Evolutionary conservation across 2,329 filamentous ascomycete species (phyloP), one percentile per base, ranked within the genome.

Genomic region (Sphaerostilbella broomeana): DNA sequence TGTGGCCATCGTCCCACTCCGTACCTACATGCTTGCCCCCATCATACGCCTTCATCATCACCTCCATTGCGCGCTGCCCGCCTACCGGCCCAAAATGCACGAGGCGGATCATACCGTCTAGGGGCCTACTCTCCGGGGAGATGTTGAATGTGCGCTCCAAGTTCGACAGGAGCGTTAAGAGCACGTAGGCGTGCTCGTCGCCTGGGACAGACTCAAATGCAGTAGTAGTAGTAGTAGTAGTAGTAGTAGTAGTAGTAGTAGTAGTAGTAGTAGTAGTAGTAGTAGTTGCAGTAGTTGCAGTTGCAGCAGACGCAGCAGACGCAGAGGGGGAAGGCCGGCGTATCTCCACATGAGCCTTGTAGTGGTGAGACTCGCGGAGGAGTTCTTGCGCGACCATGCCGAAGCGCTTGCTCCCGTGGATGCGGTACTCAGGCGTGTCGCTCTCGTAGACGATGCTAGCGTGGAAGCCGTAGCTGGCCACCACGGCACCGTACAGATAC

Each of bases 381-480:
- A 90, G 73, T 51, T 87, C 80, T 37, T 79, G 73, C 0, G 87
- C 89, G 0, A 87, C 88, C 76, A 95, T 86, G 41, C 80, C 74
- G 63, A 97, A 97, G 15, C 90, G 75, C 56, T 83, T 77, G 21
- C 72, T 70, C 10, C 90, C 90, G 53, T 84, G 81, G 49, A 77
- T 75, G 46, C 90, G 81, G 61, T 90, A 90, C 48, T 79, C 82
- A 0, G 76, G 68, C 0, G 89, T 94, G 60, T 97, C 90, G 60
- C 85, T 92, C 64, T 95, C 88, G 51, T 86, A 88, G 16, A 97
- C 87, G 4, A 97, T 72, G 28, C 82, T 80, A 20, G 89, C 86
- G 55, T 97, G 90, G 54, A 97, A 79, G 15, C 85, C 90, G 74
- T 94, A 94, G 59, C 84, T 92, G 30, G 81, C 82, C 2, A 97